Base-by-base conservation (phyloP, 2,329 filamentous ascomycete species). In the Aspergillus japonicus region DNA sequence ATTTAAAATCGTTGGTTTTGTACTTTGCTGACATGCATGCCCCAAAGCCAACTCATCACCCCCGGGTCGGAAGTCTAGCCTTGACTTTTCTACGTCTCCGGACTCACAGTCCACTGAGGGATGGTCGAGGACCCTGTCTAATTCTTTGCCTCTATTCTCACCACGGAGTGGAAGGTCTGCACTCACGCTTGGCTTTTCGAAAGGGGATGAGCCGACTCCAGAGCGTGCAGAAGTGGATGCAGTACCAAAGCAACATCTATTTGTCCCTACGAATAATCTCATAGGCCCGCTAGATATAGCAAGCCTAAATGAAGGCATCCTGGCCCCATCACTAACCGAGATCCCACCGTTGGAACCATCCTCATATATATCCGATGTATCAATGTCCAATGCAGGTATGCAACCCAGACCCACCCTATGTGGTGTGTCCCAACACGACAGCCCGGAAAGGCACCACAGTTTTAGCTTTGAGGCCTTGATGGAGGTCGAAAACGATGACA, bases 401-500 rank as follows among this genome's bases (percentile, higher is more conserved):
- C 58, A 49, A 10, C 19, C 56, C 3, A 62, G 57, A 24, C 47
- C 61, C 2, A 54, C 26, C 26, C 56, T 58, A 8, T 19, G 62
- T 14, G 58, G 57, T 14, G 26, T 59, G 2, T 23, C 56, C 2
- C 50, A 60, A 12, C 60, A 62, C 3, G 60, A 63, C 24, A 56
- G 55, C 6, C 53, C 55, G 29, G 52, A 55, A 4, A 50, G 56
- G 19, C 55, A 55, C 5, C 66, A 66, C 10, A 64, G 58, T 10
- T 64, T 71, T 21, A 74, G 67, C 33, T 74, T 76, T 57, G 71
- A 72, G 31, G 68, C 69, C 19, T 57, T 75, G 10, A 59, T 75
- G n/a, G 71, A 74, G 51, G 70, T 69, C 8, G 69, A 74, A 7
- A 65, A 81, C 16, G 80, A 84, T 29, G 81, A 82, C 47, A 74